Percentiles rank a stretch among this genome's conserved stretches.
phyloP scores from a whole-genome alignment of 805 yeast species.

The Citeromyces matritensis region DNA sequence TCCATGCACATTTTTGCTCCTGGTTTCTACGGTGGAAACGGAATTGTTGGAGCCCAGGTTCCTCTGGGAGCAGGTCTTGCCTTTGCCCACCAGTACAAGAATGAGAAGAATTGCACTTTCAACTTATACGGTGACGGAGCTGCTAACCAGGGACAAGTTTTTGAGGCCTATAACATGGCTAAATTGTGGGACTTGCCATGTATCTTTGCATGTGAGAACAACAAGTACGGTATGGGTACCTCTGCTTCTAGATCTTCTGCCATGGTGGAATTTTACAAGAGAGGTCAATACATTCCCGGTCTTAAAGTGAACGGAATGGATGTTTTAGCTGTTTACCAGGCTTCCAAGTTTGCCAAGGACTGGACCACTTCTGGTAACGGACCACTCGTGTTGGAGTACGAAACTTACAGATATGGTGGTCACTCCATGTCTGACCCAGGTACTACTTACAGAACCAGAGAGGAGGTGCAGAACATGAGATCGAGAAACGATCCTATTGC shows the following conservation, averaged over 20 bases:
- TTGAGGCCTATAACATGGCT: constrained; percentile 97
- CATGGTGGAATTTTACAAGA: constrained; percentile 90
- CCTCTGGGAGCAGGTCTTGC: constrained; percentile 97
- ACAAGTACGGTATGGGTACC: constrained; percentile 99
- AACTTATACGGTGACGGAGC: constrained; percentile 98
- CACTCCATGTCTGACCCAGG: constrained; percentile 99
- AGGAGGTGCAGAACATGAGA: constrained; percentile 98
- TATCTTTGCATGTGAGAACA: constrained; percentile 93
- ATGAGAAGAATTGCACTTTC: constrained; percentile 67
- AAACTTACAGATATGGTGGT: constrained; percentile 99
- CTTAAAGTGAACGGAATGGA: constrained; percentile 98
- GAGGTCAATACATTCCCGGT: constrained; percentile 99
- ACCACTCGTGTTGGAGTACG: constrained; percentile 91
- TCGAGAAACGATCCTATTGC: constrained; percentile 96
- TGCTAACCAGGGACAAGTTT: constrained; percentile 98
- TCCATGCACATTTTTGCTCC: constrained; percentile 98
- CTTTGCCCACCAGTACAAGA: constrained; percentile 93
- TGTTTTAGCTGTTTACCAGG: constrained; percentile 87
- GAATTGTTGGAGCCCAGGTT: constrained; percentile 99
- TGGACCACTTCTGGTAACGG: constrained; percentile 92
- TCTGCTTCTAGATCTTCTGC: constrained; percentile 96
- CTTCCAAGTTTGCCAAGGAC: constrained; percentile 93
- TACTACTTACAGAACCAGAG: constrained; percentile 99
- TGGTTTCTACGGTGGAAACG: constrained; percentile 98
- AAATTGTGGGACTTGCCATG: constrained; percentile 95